A percentile compares a stretch with the other conserved stretches of the same genome.
phyloP scores from a whole-genome alignment of 495 filamentous ascomycete species.

The Penicillium silybi region DNA sequence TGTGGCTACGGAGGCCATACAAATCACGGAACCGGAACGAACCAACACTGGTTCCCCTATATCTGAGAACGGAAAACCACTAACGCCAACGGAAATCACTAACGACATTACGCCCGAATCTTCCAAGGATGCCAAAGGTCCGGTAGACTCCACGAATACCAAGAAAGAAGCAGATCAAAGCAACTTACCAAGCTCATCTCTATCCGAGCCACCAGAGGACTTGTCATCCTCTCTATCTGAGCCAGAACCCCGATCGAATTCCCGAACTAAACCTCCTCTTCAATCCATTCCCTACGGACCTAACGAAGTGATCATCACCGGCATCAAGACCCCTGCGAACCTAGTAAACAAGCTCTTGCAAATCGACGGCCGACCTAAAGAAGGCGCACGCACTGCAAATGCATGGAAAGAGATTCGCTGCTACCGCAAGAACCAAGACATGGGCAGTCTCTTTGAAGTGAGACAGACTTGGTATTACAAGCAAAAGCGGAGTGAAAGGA shows the following conservation, averaged over 20 bases:
- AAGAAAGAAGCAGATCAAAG: neutral
- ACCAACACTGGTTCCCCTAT: neutral
- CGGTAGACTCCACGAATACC: neutral
- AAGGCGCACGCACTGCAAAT: conserved; percentile 39
- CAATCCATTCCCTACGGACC: neutral
- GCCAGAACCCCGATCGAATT: neutral
- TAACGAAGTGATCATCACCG: conserved; percentile 29
- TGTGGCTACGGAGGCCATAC: neutral
- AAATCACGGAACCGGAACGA: neutral
- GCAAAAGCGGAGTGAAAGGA: neutral
- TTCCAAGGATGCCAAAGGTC: neutral
- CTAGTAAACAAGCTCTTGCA: conserved; percentile 39
- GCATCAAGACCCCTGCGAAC: conserved; percentile 25
- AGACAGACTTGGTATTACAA: conserved; percentile 43
- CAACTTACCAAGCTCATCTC: neutral
- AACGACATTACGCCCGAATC: neutral
- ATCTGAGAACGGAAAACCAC: neutral
- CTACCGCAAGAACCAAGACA: conserved; percentile 52
- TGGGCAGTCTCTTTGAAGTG: conserved; percentile 53
- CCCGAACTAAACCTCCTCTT: neutral
- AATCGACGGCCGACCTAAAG: conserved; percentile 30
- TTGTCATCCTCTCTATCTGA: neutral
- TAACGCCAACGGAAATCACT: neutral
- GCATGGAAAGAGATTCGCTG: conserved; percentile 51
- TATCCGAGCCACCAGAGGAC: neutral